These are phyloP conservation scores for Nakaseomyces delphensis DNA, from an alignment of 1,139 yeast genomes.

Conservation along the genomic window DNA sequence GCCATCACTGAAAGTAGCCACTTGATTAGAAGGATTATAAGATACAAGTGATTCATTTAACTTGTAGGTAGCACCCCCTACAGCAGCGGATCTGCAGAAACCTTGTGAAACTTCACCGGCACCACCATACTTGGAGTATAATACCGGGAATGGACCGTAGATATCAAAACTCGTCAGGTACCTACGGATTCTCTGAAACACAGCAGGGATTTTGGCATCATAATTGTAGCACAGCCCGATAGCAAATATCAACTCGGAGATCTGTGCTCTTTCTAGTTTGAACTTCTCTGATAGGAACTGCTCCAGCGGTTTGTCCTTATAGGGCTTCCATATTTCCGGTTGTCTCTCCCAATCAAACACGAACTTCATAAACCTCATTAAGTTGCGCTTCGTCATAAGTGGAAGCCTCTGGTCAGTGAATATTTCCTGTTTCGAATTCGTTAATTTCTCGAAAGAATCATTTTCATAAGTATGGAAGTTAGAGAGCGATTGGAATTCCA, in stretches of 20 bases:
- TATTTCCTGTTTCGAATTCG: conserved; percentile 82
- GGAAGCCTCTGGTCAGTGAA: conserved; percentile 81
- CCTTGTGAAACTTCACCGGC: conserved; percentile 97
- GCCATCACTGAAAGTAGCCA: conserved; percentile 73
- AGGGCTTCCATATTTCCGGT: conserved; percentile 45
- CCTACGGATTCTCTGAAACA: conserved; percentile 71
- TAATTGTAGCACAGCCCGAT: conserved; percentile 68
- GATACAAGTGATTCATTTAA: conserved; percentile 56
- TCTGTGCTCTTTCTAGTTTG: conserved; percentile 64
- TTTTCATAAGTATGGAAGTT: conserved; percentile 88
- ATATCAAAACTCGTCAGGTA: conserved; percentile 82
- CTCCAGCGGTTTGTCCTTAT: conserved; percentile 47
- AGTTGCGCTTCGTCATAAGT: conserved; percentile 65
- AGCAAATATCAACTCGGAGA: conserved; percentile 73
- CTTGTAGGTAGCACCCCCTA: conserved; percentile 92
- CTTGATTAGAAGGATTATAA: conserved; percentile 55
- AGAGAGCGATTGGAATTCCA: conserved; percentile 84
- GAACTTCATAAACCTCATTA: conserved; percentile 91
- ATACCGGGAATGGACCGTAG: conserved; percentile 88
- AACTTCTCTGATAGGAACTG: conserved; percentile 55
- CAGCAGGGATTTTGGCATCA: conserved; percentile 58
- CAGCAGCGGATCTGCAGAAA: conserved; percentile 95
- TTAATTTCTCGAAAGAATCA: conserved; percentile 77
- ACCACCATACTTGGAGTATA: conserved; percentile 89
- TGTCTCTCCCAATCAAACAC: conserved; percentile 62